Conservation (phyloP, 148 eudicot genomes). For the Cornus controversa region DNA sequence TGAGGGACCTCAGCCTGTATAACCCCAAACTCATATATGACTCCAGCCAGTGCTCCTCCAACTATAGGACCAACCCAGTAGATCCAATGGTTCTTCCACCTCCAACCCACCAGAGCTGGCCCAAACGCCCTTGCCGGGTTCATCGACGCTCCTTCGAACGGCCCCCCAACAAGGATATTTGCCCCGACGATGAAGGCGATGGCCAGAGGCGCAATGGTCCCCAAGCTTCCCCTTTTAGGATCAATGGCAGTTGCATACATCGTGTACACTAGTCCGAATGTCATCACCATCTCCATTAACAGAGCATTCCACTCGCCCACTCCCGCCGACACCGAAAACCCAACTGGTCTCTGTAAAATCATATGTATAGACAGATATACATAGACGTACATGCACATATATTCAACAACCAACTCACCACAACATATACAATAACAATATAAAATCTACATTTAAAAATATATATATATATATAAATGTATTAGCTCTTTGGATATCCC, state of each 20-base stretch:
- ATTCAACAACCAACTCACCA: not conserved
- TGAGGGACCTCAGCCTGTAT: constrained; percentile 37
- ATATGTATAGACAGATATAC: not conserved
- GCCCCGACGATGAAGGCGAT: constrained; percentile 52
- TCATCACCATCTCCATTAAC: constrained; percentile 43
- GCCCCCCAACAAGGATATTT: constrained; percentile 50
- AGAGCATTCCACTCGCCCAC: constrained; percentile 43
- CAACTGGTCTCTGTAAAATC: constrained; percentile 51
- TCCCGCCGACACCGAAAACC: constrained; percentile 49
- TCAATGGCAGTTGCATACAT: constrained; percentile 51
- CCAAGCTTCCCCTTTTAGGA: constrained; percentile 48
- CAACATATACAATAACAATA: too few relatives aligned
- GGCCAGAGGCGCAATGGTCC: constrained; percentile 48
- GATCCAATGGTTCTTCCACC: constrained; percentile 54
- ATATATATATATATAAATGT: not conserved
- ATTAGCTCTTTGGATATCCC: too few relatives aligned
- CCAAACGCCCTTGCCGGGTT: constrained; percentile 58
- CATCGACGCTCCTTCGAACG: constrained; percentile 54
- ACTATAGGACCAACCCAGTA: constrained; percentile 59
- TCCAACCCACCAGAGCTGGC: constrained; percentile 57
- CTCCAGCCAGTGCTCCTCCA: constrained; percentile 39
- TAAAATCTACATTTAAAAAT: not conserved
- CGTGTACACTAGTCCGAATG: constrained; percentile 46
- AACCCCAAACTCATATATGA: constrained; percentile 53
- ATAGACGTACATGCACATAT: too few relatives aligned